phyloP scores from a whole-genome alignment of 352 stramenopile genomes.

The Blastocystis sp. region DNA sequence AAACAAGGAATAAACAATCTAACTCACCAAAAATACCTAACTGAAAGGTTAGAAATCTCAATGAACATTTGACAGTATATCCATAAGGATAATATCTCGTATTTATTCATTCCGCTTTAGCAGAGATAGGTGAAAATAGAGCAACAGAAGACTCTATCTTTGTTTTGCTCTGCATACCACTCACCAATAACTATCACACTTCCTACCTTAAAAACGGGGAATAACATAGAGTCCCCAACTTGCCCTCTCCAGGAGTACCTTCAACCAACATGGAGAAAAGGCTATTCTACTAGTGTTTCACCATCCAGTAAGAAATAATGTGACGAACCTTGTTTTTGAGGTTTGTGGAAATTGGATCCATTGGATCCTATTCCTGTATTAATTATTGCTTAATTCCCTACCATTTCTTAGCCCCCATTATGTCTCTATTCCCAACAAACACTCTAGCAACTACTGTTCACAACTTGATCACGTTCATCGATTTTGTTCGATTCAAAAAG shows the following conservation, averaged over 20 bases:
- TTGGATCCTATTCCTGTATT: neutral
- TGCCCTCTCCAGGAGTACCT: neutral
- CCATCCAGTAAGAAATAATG: neutral
- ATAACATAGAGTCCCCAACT: neutral
- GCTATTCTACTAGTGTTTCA: neutral
- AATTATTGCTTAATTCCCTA: neutral
- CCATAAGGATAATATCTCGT: slow-evolving; percentile 66
- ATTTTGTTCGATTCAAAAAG: neutral
- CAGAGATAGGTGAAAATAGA: slow-evolving; percentile 53
- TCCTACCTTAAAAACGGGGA: neutral
- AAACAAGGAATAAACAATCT: neutral
- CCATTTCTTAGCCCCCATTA: neutral
- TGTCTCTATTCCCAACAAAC: neutral
- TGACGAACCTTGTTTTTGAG: neutral
- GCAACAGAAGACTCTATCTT: slow-evolving; percentile 33
- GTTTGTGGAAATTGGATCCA: neutral
- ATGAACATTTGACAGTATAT: slow-evolving; percentile 52
- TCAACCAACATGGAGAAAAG: neutral
- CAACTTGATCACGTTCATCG: neutral
- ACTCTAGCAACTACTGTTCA: neutral
- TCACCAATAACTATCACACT: too few relatives aligned
- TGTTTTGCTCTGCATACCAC: slow-evolving; percentile 25
- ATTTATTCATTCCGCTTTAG: slow-evolving; percentile 52
- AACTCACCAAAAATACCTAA: neutral
- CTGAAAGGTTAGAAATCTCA: slow-evolving; percentile 12